These are phyloP conservation scores for Neoscytalidium dimidiatum DNA, from an alignment of 2,329 filamentous ascomycete genomes.

Conservation along the genomic window DNA sequence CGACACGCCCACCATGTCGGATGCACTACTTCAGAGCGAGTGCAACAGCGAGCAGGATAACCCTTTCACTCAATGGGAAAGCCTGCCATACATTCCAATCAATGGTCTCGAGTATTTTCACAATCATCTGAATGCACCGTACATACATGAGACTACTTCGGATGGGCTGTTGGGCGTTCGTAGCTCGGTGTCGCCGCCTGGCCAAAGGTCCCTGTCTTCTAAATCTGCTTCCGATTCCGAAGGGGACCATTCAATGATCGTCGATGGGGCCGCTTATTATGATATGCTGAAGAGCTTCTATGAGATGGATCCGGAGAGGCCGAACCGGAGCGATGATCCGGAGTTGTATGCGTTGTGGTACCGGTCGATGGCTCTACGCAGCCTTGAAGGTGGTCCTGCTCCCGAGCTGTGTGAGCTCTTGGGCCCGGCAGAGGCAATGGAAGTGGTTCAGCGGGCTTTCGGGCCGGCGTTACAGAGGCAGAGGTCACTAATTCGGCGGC, in stretches of 20 bases:
- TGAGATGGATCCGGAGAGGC: not conserved
- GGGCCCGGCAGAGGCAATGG: not conserved
- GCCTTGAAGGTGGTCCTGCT: not conserved
- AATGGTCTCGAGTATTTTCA: not conserved
- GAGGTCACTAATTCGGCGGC: not conserved
- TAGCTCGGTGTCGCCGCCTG: not conserved
- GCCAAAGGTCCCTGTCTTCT: not conserved
- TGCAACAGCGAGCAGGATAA: not conserved
- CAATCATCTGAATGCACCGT: not conserved
- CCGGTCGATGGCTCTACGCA: constrained; percentile 1
- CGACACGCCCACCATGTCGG: no score
- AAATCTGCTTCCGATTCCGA: not conserved
- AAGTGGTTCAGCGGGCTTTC: not conserved
- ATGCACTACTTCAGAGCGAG: no score
- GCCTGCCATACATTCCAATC: not conserved
- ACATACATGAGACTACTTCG: not conserved
- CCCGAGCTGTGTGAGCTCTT: not conserved
- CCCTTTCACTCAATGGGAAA: not conserved
- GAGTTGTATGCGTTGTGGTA: not conserved
- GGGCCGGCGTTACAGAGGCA: not conserved
- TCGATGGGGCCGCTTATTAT: not conserved
- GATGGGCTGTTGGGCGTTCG: not conserved
- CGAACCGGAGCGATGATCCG: not conserved
- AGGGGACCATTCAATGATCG: not conserved
- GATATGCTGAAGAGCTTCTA: not conserved